Evolutionary conservation across 345 rosid species (phyloP).

Genomic region (Xanthoceras sorbifolium): DNA sequence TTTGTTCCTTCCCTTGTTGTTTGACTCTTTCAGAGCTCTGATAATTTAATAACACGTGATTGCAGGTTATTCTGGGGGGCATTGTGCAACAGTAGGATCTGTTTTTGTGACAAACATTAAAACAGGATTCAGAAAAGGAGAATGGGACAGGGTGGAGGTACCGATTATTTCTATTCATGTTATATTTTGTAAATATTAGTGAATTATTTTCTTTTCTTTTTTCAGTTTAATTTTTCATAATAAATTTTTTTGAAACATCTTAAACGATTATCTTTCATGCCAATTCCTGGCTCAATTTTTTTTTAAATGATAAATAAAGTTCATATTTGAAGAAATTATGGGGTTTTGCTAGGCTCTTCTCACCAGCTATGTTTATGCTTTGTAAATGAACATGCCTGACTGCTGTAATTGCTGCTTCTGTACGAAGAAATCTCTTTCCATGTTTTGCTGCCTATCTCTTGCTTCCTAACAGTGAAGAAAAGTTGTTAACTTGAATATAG

Average conservation of each 20-base stretch:
- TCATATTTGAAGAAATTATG: no score
- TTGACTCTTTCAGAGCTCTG: constrained; percentile 12
- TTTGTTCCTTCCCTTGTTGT: not conserved
- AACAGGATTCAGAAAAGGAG: constrained; percentile 71
- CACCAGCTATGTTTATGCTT: no score
- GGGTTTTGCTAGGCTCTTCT: no score
- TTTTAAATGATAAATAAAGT: no score
- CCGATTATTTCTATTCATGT: constrained; percentile 5
- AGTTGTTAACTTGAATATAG: no score
- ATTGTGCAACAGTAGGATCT: constrained; percentile 79
- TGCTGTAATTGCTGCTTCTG: no score
- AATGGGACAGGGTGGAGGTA: constrained; percentile 86
- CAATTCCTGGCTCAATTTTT: no score
- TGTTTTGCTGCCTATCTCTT: no score
- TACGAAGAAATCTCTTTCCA: no score
- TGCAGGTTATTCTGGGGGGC: constrained; percentile 75
- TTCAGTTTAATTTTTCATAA: no score
- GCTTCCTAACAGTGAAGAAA: no score
- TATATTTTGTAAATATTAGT: not conserved
- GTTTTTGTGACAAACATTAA: constrained; percentile 78
- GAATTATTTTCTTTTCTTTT: not conserved
- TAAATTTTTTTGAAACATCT: not conserved
- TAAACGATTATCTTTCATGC: not conserved
- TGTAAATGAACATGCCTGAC: no score
- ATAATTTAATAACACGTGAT: constrained; percentile 7